These are phyloP conservation scores for Malus hybrid DNA, from an alignment of 331 rosid species.

Conservation along the genomic window DNA sequence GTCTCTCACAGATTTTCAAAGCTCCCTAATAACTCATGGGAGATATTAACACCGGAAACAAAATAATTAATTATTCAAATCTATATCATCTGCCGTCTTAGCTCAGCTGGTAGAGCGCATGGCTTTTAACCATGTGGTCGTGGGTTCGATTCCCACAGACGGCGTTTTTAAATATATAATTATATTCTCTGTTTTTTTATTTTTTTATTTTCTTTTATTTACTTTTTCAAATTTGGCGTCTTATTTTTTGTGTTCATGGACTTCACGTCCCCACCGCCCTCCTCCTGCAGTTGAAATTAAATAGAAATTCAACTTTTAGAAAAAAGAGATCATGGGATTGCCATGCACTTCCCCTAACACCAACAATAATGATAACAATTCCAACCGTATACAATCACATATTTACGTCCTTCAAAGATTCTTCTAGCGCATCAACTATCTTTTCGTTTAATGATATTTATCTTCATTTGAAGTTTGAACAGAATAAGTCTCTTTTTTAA, in stretches of 20 bases:
- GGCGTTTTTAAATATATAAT: slow-evolving; percentile 22
- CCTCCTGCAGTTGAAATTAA: background rate
- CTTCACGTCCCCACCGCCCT: slow-evolving; percentile 39
- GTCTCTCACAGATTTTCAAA: no score
- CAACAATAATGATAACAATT: background rate
- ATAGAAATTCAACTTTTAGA: slow-evolving; percentile 6
- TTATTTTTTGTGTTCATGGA: slow-evolving; percentile 23
- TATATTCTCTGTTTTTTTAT: background rate
- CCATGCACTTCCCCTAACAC: slow-evolving; percentile 19
- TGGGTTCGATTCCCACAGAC: slow-evolving; percentile 96
- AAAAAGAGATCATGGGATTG: slow-evolving; percentile 31
- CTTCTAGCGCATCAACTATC: no score
- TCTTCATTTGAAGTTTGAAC: no score
- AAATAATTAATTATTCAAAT: no score
- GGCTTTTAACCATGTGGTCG: slow-evolving; percentile 93
- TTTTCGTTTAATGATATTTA: no score
- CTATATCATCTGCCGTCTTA: slow-evolving; percentile 34
- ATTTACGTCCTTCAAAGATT: background rate
- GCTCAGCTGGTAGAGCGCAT: slow-evolving; percentile 76
- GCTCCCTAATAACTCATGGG: no score
- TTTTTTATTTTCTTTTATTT: background rate
- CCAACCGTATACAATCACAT: slow-evolving; percentile 22
- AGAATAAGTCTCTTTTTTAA: no score
- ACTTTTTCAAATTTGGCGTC: background rate
- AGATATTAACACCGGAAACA: no score